Base-by-base conservation (phyloP, 1,284 basidiomycete genomes). In the Binderoboletus segoi region DNA sequence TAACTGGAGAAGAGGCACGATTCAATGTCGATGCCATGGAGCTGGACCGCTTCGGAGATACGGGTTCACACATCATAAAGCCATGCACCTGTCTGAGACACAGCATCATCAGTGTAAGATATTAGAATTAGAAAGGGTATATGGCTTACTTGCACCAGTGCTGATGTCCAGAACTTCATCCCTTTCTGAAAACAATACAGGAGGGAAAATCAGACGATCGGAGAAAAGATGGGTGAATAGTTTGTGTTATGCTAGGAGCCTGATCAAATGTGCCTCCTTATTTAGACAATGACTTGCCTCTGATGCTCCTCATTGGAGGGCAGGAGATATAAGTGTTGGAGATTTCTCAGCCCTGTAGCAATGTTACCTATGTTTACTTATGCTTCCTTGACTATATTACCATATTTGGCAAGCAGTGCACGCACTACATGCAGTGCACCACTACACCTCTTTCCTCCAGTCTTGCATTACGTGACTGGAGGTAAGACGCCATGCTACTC, bases 141-240 rank as follows among this genome's bases (percentile, higher is more conserved):
- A 23, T 11, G 16, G 6, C 49, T 51, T 45, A 67, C 67, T 56
- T 57, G 56, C 53, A 11, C 67, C 69, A 1, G 62, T 67, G 6
- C 66, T 69, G 13, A 62, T 52, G 23, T 70, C 67, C 2, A 69
- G 50, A 28, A 71, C 45, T 3, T 68, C 58, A 6, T 65, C 69
- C 10, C 57, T 59, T 13, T 48, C 58, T 23, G 58, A 56, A 20
- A 60, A 20, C 4, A 42, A 43, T 4, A 67, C 41, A 2, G 66
- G 62, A 4, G 66, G 58, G 15, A 71, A 45, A 20, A 68, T 46
- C 20, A 68, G 49, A 30, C 66, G 61, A 12, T 42, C 63, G 3
- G 57, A 62, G 43, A 69, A 45, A 28, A 63, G 47, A 24, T 44
- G 55, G 2, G 64, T 67, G 30, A 62, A 66, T 1, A 67, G 12